phyloP scores from a whole-genome alignment of 1,284 basidiomycete genomes.

The Termitomyces sp. region DNA sequence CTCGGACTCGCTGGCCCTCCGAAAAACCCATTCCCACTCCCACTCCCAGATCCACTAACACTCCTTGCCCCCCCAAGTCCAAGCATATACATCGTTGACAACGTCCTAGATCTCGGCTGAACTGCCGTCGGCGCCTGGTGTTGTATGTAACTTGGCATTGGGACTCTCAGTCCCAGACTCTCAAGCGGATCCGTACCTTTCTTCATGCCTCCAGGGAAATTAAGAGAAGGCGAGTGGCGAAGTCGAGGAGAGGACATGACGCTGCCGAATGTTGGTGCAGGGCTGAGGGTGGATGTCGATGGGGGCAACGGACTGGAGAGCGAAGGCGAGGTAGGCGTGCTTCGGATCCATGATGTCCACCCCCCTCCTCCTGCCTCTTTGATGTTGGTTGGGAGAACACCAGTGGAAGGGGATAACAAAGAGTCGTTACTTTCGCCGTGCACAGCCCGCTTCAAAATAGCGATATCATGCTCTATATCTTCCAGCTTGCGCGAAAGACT shows the following conservation, averaged over 20 bases:
- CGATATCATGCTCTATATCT: conserved; percentile 80
- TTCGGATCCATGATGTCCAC: conserved; percentile 57
- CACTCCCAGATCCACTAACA: conserved; percentile 14
- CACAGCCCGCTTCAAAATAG: conserved; percentile 53
- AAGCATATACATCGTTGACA: conserved; percentile 60
- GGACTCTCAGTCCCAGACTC: conserved; percentile 51
- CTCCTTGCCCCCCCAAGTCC: conserved; percentile 42
- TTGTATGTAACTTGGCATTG: conserved; percentile 48
- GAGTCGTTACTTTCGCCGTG: conserved; percentile 31
- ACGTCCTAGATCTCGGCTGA: conserved; percentile 36
- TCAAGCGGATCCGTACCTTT: conserved; percentile 38
- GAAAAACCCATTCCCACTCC: background rate
- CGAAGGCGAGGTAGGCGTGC: conserved; percentile 34
- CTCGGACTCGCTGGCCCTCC: background rate
- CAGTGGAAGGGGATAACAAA: conserved; percentile 5
- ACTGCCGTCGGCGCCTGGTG: conserved; percentile 8
- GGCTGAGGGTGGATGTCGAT: conserved; percentile 8
- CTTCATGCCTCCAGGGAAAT: conserved; percentile 18
- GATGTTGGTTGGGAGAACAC: background rate
- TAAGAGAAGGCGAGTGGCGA: conserved; percentile 43
- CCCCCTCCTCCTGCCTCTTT: conserved; percentile 19
- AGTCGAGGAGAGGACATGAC: conserved; percentile 61
- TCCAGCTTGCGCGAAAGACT: conserved; percentile 59
- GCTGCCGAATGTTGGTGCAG: conserved; percentile 54
- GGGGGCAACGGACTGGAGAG: conserved; percentile 26